Conservation (phyloP, 2,329 filamentous ascomycete genomes). For the Aspergillus pseudonomiae region DNA sequence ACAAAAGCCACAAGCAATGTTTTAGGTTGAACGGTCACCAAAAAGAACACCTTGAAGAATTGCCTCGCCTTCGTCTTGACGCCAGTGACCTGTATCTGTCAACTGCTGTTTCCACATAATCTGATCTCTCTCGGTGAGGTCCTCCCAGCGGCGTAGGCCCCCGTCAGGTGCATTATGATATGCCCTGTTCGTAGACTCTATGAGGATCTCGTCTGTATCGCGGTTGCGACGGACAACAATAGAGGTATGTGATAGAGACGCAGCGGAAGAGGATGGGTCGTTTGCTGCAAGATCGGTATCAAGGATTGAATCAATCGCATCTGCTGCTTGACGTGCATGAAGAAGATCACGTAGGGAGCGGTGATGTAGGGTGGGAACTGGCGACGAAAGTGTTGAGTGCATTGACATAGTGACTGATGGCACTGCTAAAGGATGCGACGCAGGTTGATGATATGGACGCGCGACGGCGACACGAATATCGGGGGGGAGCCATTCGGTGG, state of each 20-base stretch:
- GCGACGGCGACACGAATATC: slow-evolving; percentile 48
- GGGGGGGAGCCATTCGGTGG: slow-evolving; percentile 58
- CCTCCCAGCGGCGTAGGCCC: slow-evolving; percentile 9
- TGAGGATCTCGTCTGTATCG: slow-evolving; percentile 25
- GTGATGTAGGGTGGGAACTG: not conserved
- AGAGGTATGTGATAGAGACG: not conserved
- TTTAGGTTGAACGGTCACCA: slow-evolving; percentile 43
- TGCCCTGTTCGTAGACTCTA: slow-evolving; percentile 17
- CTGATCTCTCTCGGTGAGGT: slow-evolving; percentile 63
- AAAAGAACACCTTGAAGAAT: slow-evolving; percentile 79
- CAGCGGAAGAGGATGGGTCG: not conserved
- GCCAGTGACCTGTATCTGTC: slow-evolving; percentile 73
- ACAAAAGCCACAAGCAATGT: not conserved
- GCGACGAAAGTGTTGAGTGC: not conserved
- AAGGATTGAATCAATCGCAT: slow-evolving; percentile 9
- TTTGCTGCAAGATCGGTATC: slow-evolving; percentile 5
- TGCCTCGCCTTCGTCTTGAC: slow-evolving; percentile 74
- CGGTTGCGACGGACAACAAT: slow-evolving; percentile 28
- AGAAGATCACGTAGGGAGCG: slow-evolving; percentile 23
- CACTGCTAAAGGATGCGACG: slow-evolving; percentile 22
- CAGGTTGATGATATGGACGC: slow-evolving; percentile 41
- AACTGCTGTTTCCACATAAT: slow-evolving; percentile 71
- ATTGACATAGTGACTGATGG: slow-evolving; percentile 11
- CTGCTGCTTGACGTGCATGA: slow-evolving; percentile 25
- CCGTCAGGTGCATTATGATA: not conserved